Base-by-base conservation (phyloP, 2,329 filamentous ascomycete genomes). In the Immersiporthe knoxdaviesiana region DNA sequence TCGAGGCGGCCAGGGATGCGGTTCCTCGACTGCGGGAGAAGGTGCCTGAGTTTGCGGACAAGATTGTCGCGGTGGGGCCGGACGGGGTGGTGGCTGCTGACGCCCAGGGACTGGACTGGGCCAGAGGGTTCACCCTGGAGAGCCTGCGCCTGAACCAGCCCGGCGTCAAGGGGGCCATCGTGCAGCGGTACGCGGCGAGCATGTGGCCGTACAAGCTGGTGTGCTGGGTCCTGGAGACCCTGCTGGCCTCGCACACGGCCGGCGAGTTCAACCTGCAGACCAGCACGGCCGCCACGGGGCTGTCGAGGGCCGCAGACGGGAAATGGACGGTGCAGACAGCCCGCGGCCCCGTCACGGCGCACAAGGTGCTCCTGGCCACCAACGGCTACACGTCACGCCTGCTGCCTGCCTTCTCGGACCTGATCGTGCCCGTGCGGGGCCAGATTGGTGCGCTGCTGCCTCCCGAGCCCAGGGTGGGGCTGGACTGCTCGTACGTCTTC, bases 191-290 rank as follows among this genome's bases (percentile, higher is more conserved):
- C 56, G 92, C 92, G 0, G 91, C 89, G 0, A 88, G 88, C 73
- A 77, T 93, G 60, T 94, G 91, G 91, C 93, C 93, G 0, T 97
- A 97, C 79, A 97, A 96, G 79, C 86, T 97, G 24, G 89, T 97
- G 1, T 83, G 88, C 1, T 91, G 89, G 79, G 84, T 94, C 0
- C 80, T 97, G 0, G 88, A 92, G 76, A 78, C 81, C 11, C 84
- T 92, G 0, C 75, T 88, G 1, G 72, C 68, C 37, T 73, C 72
- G 64, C 75, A 78, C 69, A 72, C 82, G 24, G 77, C 78, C 1
- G 79, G 76, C 2, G 77, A 75, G 12, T 88, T 94, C 75, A 94
- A 94, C 74, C 82, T 95, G 35, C 92, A 94, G 78, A 94, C 91
- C 7, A 88, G 85, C 69, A 94, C 92, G 21, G 87, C 91, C 0